A percentile compares a stretch with the other conserved stretches of the same genome.
Evolutionary conservation across 164 flowering plant genomes (phyloP).

Genomic region (Magnolia changhungtana): DNA sequence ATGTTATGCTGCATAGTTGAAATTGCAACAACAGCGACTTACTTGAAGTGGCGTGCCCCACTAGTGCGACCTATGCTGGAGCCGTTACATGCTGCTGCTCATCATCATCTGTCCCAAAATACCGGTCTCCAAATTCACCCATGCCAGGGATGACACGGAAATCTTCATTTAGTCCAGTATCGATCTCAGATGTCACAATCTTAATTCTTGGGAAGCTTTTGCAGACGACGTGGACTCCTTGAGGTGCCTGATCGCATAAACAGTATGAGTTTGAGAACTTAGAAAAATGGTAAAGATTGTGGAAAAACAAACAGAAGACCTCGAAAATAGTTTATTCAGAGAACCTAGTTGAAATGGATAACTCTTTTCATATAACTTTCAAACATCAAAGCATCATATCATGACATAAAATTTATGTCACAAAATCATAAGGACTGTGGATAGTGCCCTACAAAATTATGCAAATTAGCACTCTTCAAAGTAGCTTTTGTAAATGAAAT

Average conservation of each 20-base stretch:
- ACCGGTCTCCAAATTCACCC: slow-evolving; percentile 97
- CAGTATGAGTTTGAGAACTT: background rate
- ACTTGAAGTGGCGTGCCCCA: slow-evolving; percentile 5
- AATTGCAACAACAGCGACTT: background rate
- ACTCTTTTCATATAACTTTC: too few relatives aligned
- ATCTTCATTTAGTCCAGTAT: slow-evolving; percentile 70
- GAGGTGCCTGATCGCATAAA: slow-evolving; percentile 66
- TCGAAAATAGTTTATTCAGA: background rate
- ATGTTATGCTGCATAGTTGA: background rate
- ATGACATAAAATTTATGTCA: too few relatives aligned
- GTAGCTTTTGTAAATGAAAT: too few relatives aligned
- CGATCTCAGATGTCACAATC: slow-evolving; percentile 97
- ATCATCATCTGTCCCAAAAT: slow-evolving; percentile 96
- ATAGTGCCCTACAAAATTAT: too few relatives aligned
- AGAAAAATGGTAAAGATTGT: too few relatives aligned
- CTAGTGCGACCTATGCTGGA: background rate
- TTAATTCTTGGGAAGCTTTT: slow-evolving; percentile 79
- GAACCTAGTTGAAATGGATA: too few relatives aligned
- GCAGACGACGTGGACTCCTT: slow-evolving; percentile 91
- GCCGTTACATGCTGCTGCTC: slow-evolving; percentile 26
- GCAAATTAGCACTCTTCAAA: too few relatives aligned
- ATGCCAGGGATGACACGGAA: slow-evolving; percentile 90
- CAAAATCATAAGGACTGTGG: too few relatives aligned
- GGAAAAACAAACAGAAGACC: background rate
- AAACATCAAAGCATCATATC: too few relatives aligned